Conservation (phyloP, 2,329 filamentous ascomycete genomes). For the Pseudogymnoascus verrucosus region DNA sequence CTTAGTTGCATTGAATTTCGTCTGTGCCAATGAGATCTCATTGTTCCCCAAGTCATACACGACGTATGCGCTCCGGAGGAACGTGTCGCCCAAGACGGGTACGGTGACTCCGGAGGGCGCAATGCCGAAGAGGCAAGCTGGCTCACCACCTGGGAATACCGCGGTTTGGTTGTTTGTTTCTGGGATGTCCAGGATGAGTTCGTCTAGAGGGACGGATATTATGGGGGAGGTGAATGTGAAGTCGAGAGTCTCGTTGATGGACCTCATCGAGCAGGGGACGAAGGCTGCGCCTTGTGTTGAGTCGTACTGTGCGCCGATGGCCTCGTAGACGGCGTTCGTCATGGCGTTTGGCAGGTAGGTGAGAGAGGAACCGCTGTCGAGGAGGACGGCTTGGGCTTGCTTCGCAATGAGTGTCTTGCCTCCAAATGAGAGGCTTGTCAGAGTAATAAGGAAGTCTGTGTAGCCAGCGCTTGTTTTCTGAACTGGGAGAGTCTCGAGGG, state of each 20-base stretch:
- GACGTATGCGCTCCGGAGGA: slow-evolving; percentile 65
- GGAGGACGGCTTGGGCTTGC: slow-evolving; percentile 53
- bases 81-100: slow-evolving; percentile 66
- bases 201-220: slow-evolving; percentile 49
- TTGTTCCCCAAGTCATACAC: slow-evolving; percentile 69
- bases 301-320: slow-evolving; percentile 53
- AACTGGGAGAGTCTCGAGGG: slow-evolving; percentile 59
- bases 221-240: slow-evolving; percentile 47
- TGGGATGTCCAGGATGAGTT: slow-evolving; percentile 49
- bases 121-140: slow-evolving; percentile 61
- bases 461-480: slow-evolving; percentile 44
- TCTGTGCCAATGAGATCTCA: slow-evolving; percentile 62
- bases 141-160: slow-evolving; percentile 43
- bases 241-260: slow-evolving; percentile 35
- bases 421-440: slow-evolving; percentile 50
- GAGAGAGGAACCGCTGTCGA: slow-evolving; percentile 63
- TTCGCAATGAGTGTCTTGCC: slow-evolving; percentile 35
- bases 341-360: slow-evolving; percentile 57
- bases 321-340: slow-evolving; percentile 45
- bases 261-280: slow-evolving; percentile 48
- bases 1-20: slow-evolving; percentile 49
- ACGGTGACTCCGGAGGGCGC: slow-evolving; percentile 46
- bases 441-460: slow-evolving; percentile 59
- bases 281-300: slow-evolving; percentile 46
- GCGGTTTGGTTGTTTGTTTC: slow-evolving; percentile 38